Base-by-base conservation (phyloP, 2,329 filamentous ascomycete species). In the Penicillium sp. region DNA sequence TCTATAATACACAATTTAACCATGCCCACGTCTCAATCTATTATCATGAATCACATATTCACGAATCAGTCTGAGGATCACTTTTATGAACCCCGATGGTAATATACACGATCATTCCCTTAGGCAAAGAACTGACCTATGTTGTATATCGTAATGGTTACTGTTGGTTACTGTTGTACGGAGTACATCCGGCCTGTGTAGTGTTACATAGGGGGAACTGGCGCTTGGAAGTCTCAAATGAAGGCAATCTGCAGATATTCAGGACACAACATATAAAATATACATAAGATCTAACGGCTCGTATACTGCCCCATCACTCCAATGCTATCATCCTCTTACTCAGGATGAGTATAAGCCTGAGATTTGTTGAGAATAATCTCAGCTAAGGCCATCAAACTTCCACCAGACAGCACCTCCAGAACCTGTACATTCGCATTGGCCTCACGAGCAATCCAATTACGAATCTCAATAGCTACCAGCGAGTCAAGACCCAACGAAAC, bases 91-190 rank as follows among this genome's bases (percentile, higher is more conserved):
- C 67, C 71, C 71, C 72, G n/a, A 76, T 65, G 2, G 71, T 76
- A 27, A 76, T 68, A 39, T 76, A 76, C 2, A 69, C 71, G 38
- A 75, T 64, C 63, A 76, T 66, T 1, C 73, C 23, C 25, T 76
- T 76, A 23, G 61, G 12, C 12, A 31, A 31, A 31, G 10, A 36
- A n/a, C 17, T n/a, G 6, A 41, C 10, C 13, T 25, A 25, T 43
- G 13, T 17, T 25, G 41, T 43, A 43, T 21, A 17, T 43, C 15
- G 15, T 10, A 17, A 25, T 43, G 7, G 39, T 17, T 25, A 42
- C 21, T 42, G 13, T 17, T 25, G 13, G 41, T 17, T 43, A 25
- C 21, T 43, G 13, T 17, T 8, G 21, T 43, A 25, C 39, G 12
- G 39, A 42, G 13, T 42, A 25, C 7, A 23, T 25, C 13, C 21